A percentile compares a stretch with the other conserved stretches of the same genome.
Evolutionary conservation across 495 filamentous ascomycete species (phyloP).

Genomic region (Rhizodiscina lignyota): DNA sequence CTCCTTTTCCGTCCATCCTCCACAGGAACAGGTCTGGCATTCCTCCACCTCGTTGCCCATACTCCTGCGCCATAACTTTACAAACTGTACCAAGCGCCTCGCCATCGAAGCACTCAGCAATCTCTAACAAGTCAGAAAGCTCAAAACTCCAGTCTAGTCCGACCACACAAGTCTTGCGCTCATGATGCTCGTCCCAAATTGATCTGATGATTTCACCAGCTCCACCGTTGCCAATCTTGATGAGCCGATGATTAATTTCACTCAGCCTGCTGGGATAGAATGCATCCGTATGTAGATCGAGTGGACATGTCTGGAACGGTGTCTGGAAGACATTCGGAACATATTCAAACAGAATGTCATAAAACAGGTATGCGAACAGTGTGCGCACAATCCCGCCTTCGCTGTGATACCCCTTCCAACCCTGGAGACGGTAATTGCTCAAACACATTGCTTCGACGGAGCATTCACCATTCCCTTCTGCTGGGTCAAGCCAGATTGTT

Average conservation of each 20-base stretch:
- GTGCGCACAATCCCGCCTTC: conserved; percentile 86
- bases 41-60: conserved; percentile 67
- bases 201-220: conserved; percentile 48
- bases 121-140: conserved; percentile 62
- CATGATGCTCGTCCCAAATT: conserved; percentile 46
- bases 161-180: conserved; percentile 63
- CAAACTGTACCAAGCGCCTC: conserved; percentile 66
- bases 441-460: conserved; percentile 87
- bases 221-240: conserved; percentile 43
- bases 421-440: conserved; percentile 60
- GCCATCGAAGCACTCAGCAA: conserved; percentile 66
- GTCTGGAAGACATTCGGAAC: conserved; percentile 96
- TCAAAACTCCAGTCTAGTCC: conserved; percentile 85
- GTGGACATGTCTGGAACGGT: conserved; percentile 77
- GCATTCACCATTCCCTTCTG: conserved; percentile 43
- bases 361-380: conserved; percentile 82
- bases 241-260: conserved; percentile 79
- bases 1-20: conserved; percentile 28
- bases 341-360: conserved; percentile 84
- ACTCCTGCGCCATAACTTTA: conserved; percentile 90
- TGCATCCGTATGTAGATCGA: conserved; percentile 85
- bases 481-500: conserved; percentile 68
- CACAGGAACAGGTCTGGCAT: conserved; percentile 91
- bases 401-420: conserved; percentile 88
- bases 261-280: conserved; percentile 74